Base-by-base conservation (phyloP, 2,329 filamentous ascomycete genomes). In the Intubia oerlemansii region DNA sequence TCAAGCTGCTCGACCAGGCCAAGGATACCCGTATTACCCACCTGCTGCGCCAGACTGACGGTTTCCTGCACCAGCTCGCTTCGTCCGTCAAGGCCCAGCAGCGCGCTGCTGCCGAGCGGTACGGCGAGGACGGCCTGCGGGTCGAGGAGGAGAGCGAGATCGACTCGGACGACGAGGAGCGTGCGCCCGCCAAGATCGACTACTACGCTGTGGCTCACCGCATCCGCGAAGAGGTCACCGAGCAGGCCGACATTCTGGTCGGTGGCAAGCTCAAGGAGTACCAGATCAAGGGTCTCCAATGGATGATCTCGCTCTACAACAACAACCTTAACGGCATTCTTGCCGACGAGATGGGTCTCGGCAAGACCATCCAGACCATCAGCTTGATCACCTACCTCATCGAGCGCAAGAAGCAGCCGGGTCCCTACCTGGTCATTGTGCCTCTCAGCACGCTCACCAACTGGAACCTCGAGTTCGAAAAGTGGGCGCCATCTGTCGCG, bases 301-400 rank as follows among this genome's bases (percentile, higher is more conserved):
- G 88, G 88, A 98, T 98, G 88, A 74, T 98, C 35, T 98, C 88
- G 10, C 64, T 98, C 10, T 98, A 95, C 66, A 98, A 98, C 71
- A 98, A 98, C 61, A 98, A 93, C 53, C 67, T 98, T 39, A 98
- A 98, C 50, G 88, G 88, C 65, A 95, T 98, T 39, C 60, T 98
- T 42, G 88, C 88, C 34, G 88, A 98, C 44, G 88, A 98, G 54
- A 98, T 98, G 88, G 88, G 88, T 73, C 79, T 98, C 39, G 88
- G 88, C 51, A 98, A 98, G 58, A 98, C 88, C 1, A 98, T 98
- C 42, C 88, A 98, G 53, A 95, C 88, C 25, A 98, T 98, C 53
- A 91, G 80, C 59, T 58, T 98, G 54, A 78, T 98, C 44, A 93
- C 85, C 4, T 90, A 98, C 47, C 72, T 98, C 36, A 93, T 98